These are phyloP conservation scores for Penicillium cinerascens DNA, from an alignment of 495 filamentous ascomycete species.

Conservation along the genomic window DNA sequence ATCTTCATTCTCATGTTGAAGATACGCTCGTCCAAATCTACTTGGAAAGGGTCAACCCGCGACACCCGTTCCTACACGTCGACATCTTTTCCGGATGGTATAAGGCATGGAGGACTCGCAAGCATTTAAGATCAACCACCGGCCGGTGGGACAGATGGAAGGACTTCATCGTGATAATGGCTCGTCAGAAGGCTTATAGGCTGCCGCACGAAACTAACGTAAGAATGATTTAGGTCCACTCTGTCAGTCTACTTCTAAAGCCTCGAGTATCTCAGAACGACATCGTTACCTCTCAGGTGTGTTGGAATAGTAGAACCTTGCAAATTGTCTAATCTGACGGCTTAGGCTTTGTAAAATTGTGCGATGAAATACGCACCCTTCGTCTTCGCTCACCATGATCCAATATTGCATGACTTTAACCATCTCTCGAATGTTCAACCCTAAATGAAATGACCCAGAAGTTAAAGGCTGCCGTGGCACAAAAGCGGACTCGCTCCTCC, in stretches of 20 bases:
- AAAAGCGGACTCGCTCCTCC: slow-evolving; percentile 60
- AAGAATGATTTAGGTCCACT: slow-evolving; percentile 7
- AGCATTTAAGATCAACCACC: background rate
- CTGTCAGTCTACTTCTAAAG: slow-evolving; percentile 18
- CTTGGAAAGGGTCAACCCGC: slow-evolving; percentile 20
- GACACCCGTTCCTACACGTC: slow-evolving; percentile 22
- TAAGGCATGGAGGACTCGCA: slow-evolving; percentile 11
- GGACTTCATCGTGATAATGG: slow-evolving; percentile 21
- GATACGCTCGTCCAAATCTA: slow-evolving; percentile 15
- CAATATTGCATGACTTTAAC: slow-evolving; percentile 18
- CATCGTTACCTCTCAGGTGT: slow-evolving; percentile 17
- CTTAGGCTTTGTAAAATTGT: slow-evolving; percentile 7
- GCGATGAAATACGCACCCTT: slow-evolving; percentile 11
- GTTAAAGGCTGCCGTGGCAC: slow-evolving; percentile 65
- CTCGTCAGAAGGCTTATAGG: background rate
- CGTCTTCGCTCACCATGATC: slow-evolving; percentile 14
- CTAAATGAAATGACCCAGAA: slow-evolving; percentile 40
- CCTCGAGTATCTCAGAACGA: slow-evolving; percentile 17
- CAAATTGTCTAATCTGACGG: background rate
- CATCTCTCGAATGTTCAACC: too few species aligned
- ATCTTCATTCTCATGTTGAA: background rate
- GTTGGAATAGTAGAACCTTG: background rate
- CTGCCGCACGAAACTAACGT: too few species aligned
- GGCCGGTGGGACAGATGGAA: slow-evolving; percentile 12
- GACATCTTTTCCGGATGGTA: slow-evolving; percentile 20